These are phyloP conservation scores for Endoconidiophora laricicola DNA, from an alignment of 2,329 filamentous ascomycete species.

Conservation along the genomic window DNA sequence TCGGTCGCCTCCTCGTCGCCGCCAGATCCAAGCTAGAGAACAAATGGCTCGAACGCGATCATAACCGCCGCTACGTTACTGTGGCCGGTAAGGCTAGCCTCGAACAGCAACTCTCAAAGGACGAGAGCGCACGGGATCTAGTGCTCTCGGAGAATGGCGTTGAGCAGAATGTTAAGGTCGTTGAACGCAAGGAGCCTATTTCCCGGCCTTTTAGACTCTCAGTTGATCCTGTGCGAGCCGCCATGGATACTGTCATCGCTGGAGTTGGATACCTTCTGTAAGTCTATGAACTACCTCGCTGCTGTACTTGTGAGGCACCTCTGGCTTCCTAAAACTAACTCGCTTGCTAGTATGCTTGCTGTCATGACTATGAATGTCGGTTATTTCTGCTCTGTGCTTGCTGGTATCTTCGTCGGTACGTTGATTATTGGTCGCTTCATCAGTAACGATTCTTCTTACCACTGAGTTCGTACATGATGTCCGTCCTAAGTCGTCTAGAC, in stretches of 20 bases:
- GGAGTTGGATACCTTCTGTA: conserved; percentile 75
- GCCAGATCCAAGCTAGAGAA: conserved; percentile 46
- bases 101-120: conserved; percentile 39
- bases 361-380: conserved; percentile 83
- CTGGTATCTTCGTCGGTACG: conserved; percentile 72
- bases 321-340: not conserved
- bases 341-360: conserved; percentile 58
- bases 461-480: not conserved
- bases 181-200: conserved; percentile 37
- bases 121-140: conserved; percentile 46
- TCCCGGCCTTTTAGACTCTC: conserved; percentile 63
- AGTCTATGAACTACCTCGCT: conserved; percentile 25
- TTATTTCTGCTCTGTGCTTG: conserved; percentile 67
- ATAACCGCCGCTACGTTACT: conserved; percentile 60
- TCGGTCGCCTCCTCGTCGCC: conserved; percentile 56
- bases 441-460: not conserved
- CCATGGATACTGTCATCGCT: conserved; percentile 53
- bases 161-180: conserved; percentile 64
- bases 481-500: not conserved
- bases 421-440: conserved; percentile 58
- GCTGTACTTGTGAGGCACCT: not conserved
- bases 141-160: conserved; percentile 59
- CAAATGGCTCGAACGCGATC: conserved; percentile 53
- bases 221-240: conserved; percentile 59
- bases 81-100: conserved; percentile 48